These are phyloP conservation scores for Acer saccharum DNA, from an alignment of 345 rosid species.

Conservation along the genomic window DNA sequence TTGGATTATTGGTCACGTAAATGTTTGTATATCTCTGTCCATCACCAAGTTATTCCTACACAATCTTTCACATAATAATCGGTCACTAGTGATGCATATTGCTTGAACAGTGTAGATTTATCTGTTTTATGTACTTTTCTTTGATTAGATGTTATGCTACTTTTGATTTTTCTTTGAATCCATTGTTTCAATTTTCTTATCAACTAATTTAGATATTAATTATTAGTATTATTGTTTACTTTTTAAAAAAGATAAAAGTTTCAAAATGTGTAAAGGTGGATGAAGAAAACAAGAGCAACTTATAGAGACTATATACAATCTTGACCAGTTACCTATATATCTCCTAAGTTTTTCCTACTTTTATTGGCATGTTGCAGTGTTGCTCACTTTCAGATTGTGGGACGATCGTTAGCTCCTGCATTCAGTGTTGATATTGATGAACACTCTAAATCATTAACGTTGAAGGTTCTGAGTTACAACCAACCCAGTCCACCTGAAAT, in stretches of 20 bases:
- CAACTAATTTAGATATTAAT: too few species aligned
- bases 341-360: conserved; percentile 11
- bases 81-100: not conserved
- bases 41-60: not conserved
- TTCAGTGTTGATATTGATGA: conserved; percentile 46
- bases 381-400: conserved; percentile 61
- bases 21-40: not conserved
- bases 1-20: not conserved
- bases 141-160: not conserved
- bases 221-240: too few species aligned
- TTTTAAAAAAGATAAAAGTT: too few species aligned
- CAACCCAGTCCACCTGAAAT: conserved; percentile 32
- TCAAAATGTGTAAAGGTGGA: not conserved
- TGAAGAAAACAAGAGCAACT: not conserved
- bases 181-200: too few species aligned
- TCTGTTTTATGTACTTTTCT: not conserved
- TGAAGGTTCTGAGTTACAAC: conserved; percentile 47
- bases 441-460: conserved; percentile 51
- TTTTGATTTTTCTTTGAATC: too few species aligned
- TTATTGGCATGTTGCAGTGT: conserved; percentile 54
- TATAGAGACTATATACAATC: not conserved
- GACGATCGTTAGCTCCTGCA: conserved; percentile 58
- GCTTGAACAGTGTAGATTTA: not conserved
- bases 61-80: not conserved
- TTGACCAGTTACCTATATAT: not conserved